These are phyloP conservation scores for Polyporus arcularius DNA, from an alignment of 768 basidiomycete species.

Conservation along the genomic window DNA sequence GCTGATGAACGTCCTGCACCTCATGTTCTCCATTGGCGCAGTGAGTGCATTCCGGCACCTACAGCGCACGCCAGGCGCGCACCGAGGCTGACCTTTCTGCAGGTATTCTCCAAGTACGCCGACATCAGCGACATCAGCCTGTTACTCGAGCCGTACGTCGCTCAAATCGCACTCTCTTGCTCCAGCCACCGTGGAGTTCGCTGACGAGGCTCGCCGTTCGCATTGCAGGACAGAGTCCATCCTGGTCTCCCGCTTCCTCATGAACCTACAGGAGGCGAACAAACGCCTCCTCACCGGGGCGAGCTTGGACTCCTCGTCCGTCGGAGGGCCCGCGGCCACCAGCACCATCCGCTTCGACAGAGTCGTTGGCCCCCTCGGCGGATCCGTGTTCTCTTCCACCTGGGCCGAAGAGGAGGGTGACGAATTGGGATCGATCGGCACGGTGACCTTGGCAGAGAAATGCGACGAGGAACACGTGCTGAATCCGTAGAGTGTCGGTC, in stretches of 20 bases:
- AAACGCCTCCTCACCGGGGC: not conserved
- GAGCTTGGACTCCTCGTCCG: not conserved
- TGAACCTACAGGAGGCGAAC: slow-evolving; percentile 1
- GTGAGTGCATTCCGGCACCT: not conserved
- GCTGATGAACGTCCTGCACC: not conserved
- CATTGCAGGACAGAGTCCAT: not conserved
- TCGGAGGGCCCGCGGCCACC: not conserved
- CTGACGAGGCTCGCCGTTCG: not conserved
- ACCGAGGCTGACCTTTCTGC: not conserved
- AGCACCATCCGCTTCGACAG: not conserved
- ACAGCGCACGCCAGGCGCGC: not conserved
- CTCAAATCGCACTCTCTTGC: not conserved
- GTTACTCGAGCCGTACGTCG: not conserved
- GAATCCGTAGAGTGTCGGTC: too few relatives aligned
- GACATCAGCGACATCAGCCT: too few relatives aligned
- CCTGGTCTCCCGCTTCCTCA: slow-evolving; percentile 6
- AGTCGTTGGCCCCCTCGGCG: not conserved
- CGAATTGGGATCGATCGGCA: too few relatives aligned
- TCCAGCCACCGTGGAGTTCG: not conserved
- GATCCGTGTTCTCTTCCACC: not conserved
- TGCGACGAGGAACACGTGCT: too few relatives aligned
- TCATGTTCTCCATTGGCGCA: not conserved
- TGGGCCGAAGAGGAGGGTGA: not conserved
- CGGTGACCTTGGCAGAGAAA: too few relatives aligned
- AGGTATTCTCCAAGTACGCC: not conserved